Evolutionary conservation across 306 rosid species (phyloP), one percentile per base, ranked within the genome.

Genomic region (Quercus ilex): DNA sequence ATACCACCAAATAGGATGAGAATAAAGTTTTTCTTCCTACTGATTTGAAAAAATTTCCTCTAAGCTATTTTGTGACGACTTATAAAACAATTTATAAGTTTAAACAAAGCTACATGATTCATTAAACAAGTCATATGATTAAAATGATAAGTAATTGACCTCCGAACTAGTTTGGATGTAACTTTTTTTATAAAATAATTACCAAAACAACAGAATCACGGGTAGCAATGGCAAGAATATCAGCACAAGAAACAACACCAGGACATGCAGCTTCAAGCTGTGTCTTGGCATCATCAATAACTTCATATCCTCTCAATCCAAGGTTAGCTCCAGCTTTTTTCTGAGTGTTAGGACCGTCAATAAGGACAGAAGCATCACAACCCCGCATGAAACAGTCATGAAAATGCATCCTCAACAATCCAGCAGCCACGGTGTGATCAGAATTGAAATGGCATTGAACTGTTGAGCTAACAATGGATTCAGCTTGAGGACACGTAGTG

Each of bases 181-280:
- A 38, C 46, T 0, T 7, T 2, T 38, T 38, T 11, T 38, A 23
- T 14, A 19, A 4, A 17, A 6, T 12, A 20, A n/a, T 85, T 87
- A 88, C 92, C 88, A 86, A n/a, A 74, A 86, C 88, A 14, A 88
- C 88, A 4, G 87, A 77, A 69, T 88, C 92, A 28, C 88, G 88
- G 19, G 92, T 85, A 31, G 92, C 88, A 60, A 88, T 81, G 0
- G 90, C 79, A 60, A 88, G 70, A 38, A 88, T 84, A 46, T 88
- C 92, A 60, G 92, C 88, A 55, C 90, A 88, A 35, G 92, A 88
- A 1, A 88, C 90, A 63, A 84, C 82, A 0, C 90, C 88, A 0
- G 92, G 92, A 49, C 92, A 88, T 0, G 87, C 88, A 49, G 88
- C 79, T 74, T 88, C 90, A 0, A 88, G 87, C 17, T 84, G 69